Evolutionary conservation across 441 rosid genomes (phyloP).

Genomic region (Adansonia grandidieri): DNA sequence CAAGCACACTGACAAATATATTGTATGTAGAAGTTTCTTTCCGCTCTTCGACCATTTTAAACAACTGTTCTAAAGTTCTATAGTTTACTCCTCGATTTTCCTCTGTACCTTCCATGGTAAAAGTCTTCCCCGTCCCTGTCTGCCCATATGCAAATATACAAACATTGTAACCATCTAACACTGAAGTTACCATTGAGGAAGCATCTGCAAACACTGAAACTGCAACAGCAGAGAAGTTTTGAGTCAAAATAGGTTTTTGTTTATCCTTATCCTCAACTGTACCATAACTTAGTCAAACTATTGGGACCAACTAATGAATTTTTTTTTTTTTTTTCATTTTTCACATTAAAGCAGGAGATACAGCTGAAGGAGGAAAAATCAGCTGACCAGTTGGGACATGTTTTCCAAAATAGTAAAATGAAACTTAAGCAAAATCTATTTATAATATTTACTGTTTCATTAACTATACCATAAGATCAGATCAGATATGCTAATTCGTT

Average conservation of each 20-base stretch:
- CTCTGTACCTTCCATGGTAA: constrained; percentile 92
- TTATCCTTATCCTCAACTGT: constrained; percentile 5
- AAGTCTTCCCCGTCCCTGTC: constrained; percentile 96
- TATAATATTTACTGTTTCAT: background rate
- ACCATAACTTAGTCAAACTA: background rate
- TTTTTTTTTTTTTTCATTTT: background rate
- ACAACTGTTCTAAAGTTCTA: constrained; percentile 73
- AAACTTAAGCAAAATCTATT: background rate
- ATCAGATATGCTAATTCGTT: background rate
- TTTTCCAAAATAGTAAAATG: background rate
- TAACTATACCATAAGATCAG: background rate
- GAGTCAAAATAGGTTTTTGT: background rate
- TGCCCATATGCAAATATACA: constrained; percentile 97
- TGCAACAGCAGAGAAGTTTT: constrained; percentile 35
- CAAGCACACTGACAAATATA: constrained; percentile 87
- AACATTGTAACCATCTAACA: constrained; percentile 90
- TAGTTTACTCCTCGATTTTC: constrained; percentile 86
- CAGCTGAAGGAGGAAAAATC: constrained; percentile 5
- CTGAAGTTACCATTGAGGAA: constrained; percentile 76
- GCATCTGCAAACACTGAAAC: constrained; percentile 87
- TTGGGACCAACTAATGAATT: background rate
- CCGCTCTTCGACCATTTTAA: constrained; percentile 69
- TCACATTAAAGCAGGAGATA: background rate
- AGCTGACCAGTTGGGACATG: background rate
- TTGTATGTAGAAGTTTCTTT: constrained; percentile 57